Conservation (phyloP, 2,329 filamentous ascomycete genomes). For the Fusarium chlamydosporum region DNA sequence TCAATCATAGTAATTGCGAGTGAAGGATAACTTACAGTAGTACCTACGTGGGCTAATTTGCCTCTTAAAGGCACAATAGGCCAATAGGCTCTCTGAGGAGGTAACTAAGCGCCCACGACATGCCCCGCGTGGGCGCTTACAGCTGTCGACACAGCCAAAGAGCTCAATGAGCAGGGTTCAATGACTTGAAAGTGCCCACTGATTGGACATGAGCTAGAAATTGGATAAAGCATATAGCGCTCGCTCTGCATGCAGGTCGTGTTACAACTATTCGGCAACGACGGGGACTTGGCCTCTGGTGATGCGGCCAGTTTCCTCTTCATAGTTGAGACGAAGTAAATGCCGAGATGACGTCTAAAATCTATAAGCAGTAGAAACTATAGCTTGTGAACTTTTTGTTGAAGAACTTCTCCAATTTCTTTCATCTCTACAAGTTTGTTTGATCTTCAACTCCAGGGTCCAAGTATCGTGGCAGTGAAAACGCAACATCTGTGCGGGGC, state of each 20-base stretch:
- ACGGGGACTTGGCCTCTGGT: slow-evolving; percentile 32
- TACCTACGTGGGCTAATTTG: slow-evolving; percentile 29
- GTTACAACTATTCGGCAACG: slow-evolving; percentile 14
- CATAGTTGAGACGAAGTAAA: slow-evolving; percentile 10
- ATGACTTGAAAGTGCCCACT: slow-evolving; percentile 22
- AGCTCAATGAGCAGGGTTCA: slow-evolving; percentile 11
- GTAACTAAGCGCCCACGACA: slow-evolving; percentile 31
- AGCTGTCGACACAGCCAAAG: slow-evolving; percentile 21
- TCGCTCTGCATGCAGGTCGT: slow-evolving; percentile 7
- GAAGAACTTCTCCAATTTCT: background rate
- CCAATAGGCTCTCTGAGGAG: slow-evolving; percentile 32
- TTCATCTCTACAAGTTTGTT: background rate
- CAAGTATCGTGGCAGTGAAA: slow-evolving; percentile 21
- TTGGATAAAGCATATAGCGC: slow-evolving; percentile 10
- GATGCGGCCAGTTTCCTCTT: slow-evolving; percentile 20
- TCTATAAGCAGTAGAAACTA: background rate
- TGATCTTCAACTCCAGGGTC: slow-evolving; percentile 13
- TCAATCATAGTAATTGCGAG: slow-evolving; percentile 8
- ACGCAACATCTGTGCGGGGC: slow-evolving; percentile 38
- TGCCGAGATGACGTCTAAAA: background rate
- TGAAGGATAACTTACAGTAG: slow-evolving; percentile 33
- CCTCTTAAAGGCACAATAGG: slow-evolving; percentile 10
- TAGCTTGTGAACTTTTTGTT: background rate
- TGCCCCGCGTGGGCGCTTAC: slow-evolving; percentile 42
- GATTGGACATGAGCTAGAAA: slow-evolving; percentile 28